A percentile compares a stretch with the other conserved stretches of the same genome.
Evolutionary conservation across 371 early-diverging fungal genomes (phyloP).

Genomic region (Cokeromyces recurvatus): DNA sequence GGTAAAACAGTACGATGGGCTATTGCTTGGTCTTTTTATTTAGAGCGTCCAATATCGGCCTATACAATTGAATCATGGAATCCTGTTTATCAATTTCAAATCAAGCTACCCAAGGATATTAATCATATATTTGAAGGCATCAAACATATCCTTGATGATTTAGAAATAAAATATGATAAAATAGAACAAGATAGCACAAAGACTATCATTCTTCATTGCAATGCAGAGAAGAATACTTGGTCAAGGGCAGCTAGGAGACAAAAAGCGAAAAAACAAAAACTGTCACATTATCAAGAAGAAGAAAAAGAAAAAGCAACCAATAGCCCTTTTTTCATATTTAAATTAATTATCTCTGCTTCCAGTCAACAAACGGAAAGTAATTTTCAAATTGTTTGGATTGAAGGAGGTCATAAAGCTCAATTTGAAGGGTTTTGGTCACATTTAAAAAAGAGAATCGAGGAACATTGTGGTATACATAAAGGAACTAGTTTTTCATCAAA

Average conservation of each 20-base stretch:
- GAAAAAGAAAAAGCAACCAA: too few relatives aligned
- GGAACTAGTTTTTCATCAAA: too few relatives aligned
- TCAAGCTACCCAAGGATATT: conserved; percentile 6
- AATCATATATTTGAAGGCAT: conserved; percentile 8
- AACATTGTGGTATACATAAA: conserved; percentile 34
- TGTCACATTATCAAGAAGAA: not conserved
- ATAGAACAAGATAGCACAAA: conserved; percentile 1
- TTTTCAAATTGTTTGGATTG: conserved; percentile 26
- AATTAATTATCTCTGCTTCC: too few relatives aligned
- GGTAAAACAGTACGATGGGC: conserved; percentile 62
- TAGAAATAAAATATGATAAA: conserved; percentile 21
- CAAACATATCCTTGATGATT: conserved; percentile 21
- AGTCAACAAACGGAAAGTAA: too few relatives aligned
- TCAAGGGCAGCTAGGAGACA: conserved; percentile 44
- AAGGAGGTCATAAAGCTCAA: conserved; percentile 30
- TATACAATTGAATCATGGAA: conserved; percentile 19
- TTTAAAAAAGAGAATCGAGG: conserved; percentile 49
- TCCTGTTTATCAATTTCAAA: conserved; percentile 29
- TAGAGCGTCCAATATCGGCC: conserved; percentile 23
- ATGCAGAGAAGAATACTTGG: conserved; percentile 40
- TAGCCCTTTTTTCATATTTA: too few relatives aligned
- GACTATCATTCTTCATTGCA: conserved; percentile 12
- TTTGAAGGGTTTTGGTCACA: conserved; percentile 52
- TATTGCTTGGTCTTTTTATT: conserved; percentile 60
- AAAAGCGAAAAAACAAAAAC: conserved; percentile 21